Base-by-base conservation (phyloP, 2,329 filamentous ascomycete species). In the Cyanodermella asteris region DNA sequence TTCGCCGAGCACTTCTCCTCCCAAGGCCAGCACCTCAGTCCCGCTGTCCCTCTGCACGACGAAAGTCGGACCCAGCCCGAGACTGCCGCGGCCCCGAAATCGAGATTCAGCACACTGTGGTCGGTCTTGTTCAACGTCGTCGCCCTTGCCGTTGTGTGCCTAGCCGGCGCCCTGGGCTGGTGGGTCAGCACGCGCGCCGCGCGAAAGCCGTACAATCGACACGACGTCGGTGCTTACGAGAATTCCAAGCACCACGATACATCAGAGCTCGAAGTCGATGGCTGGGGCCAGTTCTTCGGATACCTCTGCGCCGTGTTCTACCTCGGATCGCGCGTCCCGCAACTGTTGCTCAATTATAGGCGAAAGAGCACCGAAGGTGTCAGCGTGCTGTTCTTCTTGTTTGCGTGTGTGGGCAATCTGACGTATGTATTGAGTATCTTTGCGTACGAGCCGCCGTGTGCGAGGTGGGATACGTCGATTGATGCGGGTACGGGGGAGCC, bases 351-450 rank as follows among this genome's bases (percentile, higher is more conserved):
- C 26, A 97, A 94, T 49, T 91, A 78, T 54, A 68, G 77, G 12
- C 72, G 87, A 33, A 91, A 91, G 53, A 82, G 73, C 21, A 93
- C 82, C 1, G 82, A 94, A 28, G 87, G 87, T 4, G 72, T 97
- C 12, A 84, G 76, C 35, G 70, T 93, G 52, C 61, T 94, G 7
- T 97, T 94, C 51, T 94, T 94, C 54, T 57, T 94, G 13, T 94
- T 97, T 45, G 87, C 87, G 4, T 94, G 84, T 43, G 66, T 94
- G 5, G 87, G 87, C 3, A 97, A 97, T 45, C 48, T 91, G 35
- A 93, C 82, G 0, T 94, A 90, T 41, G 82, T 93, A 11, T 55
- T 91, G 18, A 82, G 73, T 18, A 94, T 97, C 37, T 61, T 94
- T 34, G 82, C 81, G 1, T 94, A 81, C 41, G 77, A 82, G 30